Evolutionary conservation across 352 stramenopile genomes (phyloP).

Genomic region (Phytophthora boehmeriae): DNA sequence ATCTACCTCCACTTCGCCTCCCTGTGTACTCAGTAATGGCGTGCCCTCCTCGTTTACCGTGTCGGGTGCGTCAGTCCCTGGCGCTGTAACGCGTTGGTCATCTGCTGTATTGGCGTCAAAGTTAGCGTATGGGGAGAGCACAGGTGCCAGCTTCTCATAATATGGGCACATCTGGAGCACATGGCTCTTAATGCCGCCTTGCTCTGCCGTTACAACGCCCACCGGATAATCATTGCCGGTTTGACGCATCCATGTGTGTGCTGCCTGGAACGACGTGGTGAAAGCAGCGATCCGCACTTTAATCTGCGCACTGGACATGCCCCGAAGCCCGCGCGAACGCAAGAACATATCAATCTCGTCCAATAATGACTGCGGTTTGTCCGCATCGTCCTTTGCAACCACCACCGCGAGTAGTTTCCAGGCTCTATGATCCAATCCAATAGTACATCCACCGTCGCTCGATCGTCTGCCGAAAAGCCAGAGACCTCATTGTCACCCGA

Average conservation of each 20-base stretch:
- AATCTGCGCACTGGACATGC: conserved; percentile 32
- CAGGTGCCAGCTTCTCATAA: conserved; percentile 40
- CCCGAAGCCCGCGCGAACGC: conserved; percentile 31
- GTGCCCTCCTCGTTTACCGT: background rate
- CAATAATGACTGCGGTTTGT: conserved; percentile 35
- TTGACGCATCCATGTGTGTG: conserved; percentile 39
- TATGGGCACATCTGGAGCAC: conserved; percentile 47
- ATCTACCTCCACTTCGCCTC: background rate
- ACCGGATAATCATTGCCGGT: conserved; percentile 29
- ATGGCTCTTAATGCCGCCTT: conserved; percentile 39
- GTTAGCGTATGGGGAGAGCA: conserved; percentile 36
- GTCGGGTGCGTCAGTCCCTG: background rate
- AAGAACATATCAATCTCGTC: conserved; percentile 45
- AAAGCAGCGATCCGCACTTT: conserved; percentile 32
- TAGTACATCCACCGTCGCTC: conserved; percentile 28
- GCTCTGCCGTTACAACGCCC: conserved; percentile 17
- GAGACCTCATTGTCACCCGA: conserved; percentile 9
- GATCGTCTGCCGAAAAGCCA: conserved; percentile 18
- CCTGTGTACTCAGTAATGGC: background rate
- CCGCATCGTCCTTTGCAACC: conserved; percentile 17
- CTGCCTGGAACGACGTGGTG: conserved; percentile 42
- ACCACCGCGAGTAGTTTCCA: conserved; percentile 49
- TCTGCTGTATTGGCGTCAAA: conserved; percentile 24
- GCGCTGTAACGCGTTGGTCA: conserved; percentile 1
- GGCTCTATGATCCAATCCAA: conserved; percentile 44